Conservation (phyloP, 305 asterid species). For the Fraxinus ornus region DNA sequence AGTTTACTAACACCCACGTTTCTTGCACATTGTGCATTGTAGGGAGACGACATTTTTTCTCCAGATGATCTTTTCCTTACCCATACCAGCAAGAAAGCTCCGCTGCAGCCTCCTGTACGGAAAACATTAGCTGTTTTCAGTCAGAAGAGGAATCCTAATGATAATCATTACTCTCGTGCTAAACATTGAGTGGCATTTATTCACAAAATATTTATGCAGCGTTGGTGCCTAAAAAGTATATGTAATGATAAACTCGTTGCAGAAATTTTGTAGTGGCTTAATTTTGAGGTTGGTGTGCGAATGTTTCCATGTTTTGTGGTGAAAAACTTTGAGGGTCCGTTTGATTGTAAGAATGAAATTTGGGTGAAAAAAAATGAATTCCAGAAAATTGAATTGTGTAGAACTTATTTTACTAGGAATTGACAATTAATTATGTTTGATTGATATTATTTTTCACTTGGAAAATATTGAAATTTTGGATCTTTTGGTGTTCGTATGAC, state of each 20-base stretch:
- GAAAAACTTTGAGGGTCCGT: background rate
- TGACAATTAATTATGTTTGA: no score
- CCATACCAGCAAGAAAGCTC: conserved; percentile 71
- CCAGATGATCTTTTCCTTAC: conserved; percentile 63
- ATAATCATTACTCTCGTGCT: conserved; percentile 75
- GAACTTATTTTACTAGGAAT: no score
- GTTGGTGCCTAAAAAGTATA: background rate
- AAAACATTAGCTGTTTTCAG: conserved; percentile 88
- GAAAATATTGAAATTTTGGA: no score
- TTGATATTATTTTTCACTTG: no score
- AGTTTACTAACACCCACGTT: background rate
- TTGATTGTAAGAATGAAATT: no score
- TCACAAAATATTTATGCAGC: background rate
- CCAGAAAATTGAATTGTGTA: no score
- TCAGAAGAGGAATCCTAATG: conserved; percentile 89
- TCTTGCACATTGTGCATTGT: conserved; percentile 6
- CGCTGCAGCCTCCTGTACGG: conserved; percentile 86
- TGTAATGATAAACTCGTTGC: background rate
- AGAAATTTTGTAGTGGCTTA: conserved; percentile 21
- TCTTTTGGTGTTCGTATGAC: no score
- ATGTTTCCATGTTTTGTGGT: background rate
- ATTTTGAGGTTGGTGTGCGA: background rate
- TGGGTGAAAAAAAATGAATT: no score
- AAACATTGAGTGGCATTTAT: conserved; percentile 38
- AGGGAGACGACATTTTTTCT: conserved; percentile 47